Evolutionary conservation across 345 rosid species (phyloP).

Genomic region (Cochlearia excelsa): DNA sequence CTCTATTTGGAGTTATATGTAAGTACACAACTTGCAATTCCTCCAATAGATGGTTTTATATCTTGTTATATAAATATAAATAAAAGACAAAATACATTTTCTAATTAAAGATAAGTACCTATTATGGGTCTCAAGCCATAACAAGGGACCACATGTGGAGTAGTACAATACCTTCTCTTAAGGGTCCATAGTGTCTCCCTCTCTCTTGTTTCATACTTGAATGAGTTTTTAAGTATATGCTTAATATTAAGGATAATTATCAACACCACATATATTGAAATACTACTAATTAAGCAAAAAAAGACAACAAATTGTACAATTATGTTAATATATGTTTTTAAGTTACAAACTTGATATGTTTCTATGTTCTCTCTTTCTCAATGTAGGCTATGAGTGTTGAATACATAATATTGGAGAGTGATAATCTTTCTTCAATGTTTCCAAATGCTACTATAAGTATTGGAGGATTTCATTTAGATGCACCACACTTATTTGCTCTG

Average conservation of each 20-base stretch:
- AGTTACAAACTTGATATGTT: conserved; percentile 8
- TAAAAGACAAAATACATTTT: conserved; percentile 1
- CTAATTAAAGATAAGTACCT: no score
- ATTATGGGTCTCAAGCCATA: conserved; percentile 13
- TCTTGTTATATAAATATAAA: neutral
- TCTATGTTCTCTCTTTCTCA: conserved; percentile 3
- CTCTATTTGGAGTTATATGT: conserved; percentile 86
- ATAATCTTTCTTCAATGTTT: conserved; percentile 72
- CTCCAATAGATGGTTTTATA: neutral
- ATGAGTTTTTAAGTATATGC: neutral
- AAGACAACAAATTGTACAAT: neutral
- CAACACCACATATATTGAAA: conserved; percentile 20
- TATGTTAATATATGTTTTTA: neutral
- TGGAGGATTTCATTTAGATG: conserved; percentile 54
- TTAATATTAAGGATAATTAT: conserved; percentile 5
- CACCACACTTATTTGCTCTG: conserved; percentile 71
- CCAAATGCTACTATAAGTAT: conserved; percentile 74
- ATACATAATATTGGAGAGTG: conserved; percentile 87
- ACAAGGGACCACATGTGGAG: conserved; percentile 28
- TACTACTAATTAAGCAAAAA: neutral
- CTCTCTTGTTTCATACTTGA: conserved; percentile 10
- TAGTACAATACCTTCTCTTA: conserved; percentile 22
- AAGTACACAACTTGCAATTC: conserved; percentile 43
- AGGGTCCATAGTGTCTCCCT: conserved; percentile 26
- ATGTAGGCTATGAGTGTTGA: conserved; percentile 90